These are phyloP conservation scores for Syncephalastrum sp. DNA, from an alignment of 371 early-diverging fungal species.

Conservation along the genomic window DNA sequence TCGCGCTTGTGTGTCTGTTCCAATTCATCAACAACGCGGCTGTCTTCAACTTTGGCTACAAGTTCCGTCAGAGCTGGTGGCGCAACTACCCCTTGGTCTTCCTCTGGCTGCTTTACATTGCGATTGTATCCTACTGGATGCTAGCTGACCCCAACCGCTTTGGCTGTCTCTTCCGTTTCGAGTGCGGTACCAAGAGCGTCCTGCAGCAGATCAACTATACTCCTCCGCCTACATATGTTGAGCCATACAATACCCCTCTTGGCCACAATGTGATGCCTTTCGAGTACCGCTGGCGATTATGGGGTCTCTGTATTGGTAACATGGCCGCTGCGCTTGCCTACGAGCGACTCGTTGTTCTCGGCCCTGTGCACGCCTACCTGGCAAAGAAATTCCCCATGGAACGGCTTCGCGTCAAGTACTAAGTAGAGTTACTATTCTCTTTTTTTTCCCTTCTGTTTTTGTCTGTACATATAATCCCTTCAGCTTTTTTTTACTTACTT, in stretches of 20 bases:
- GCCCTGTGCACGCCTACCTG: slow-evolving; percentile 37
- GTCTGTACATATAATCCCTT: not conserved
- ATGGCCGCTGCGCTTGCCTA: slow-evolving; percentile 33
- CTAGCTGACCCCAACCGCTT: slow-evolving; percentile 73
- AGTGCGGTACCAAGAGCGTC: slow-evolving; percentile 63
- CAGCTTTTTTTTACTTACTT: not conserved
- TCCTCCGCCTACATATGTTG: slow-evolving; percentile 49
- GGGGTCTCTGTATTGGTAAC: slow-evolving; percentile 47
- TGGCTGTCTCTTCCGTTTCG: slow-evolving; percentile 72
- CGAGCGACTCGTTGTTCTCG: slow-evolving; percentile 53
- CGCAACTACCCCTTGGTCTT: slow-evolving; percentile 61
- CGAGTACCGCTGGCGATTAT: slow-evolving; percentile 64
- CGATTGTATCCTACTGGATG: slow-evolving; percentile 52
- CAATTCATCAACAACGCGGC: slow-evolving; percentile 72
- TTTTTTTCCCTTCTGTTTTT: no score
- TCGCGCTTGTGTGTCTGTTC: slow-evolving; percentile 63
- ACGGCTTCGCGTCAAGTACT: slow-evolving; percentile 27
- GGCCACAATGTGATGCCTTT: slow-evolving; percentile 75
- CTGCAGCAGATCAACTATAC: slow-evolving; percentile 52
- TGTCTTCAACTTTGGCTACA: slow-evolving; percentile 70
- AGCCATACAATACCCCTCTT: slow-evolving; percentile 53
- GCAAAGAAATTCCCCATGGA: slow-evolving; percentile 33
- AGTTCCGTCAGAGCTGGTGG: slow-evolving; percentile 63
- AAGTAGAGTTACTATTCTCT: slow-evolving; percentile 9
- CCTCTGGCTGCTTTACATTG: slow-evolving; percentile 54